Conservation (phyloP, 768 basidiomycete genomes). For the Exidia glandulosa region DNA sequence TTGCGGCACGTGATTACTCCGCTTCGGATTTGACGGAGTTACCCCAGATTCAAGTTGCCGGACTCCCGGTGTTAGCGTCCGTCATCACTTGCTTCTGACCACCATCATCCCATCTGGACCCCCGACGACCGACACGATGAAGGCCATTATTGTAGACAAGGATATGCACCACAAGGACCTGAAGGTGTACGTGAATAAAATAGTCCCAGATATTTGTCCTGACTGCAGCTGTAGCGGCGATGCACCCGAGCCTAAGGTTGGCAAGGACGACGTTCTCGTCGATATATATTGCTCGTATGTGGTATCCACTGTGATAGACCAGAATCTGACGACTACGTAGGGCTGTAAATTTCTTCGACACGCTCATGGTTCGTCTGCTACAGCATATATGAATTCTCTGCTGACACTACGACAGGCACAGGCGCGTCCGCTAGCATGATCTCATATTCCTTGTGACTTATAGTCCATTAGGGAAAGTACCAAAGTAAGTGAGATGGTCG, state of each 20-base stretch:
- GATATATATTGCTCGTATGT: conserved; percentile 54
- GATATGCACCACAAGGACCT: conserved; percentile 61
- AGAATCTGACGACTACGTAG: not conserved
- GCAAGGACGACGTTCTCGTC: conserved; percentile 49
- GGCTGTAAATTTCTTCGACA: conserved; percentile 65
- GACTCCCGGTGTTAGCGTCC: no score
- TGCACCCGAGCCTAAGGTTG: conserved; percentile 46
- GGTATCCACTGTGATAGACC: not conserved
- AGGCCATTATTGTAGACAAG: conserved; percentile 63
- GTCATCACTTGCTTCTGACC: no score
- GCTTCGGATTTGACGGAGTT: no score
- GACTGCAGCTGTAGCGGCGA: conserved; percentile 13
- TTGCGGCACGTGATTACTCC: no score
- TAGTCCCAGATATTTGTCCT: not conserved
- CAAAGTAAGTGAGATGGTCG: conserved; percentile 47
- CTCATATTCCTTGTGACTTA: not conserved
- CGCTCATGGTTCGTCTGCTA: conserved; percentile 3
- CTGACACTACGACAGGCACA: not conserved
- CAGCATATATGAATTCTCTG: conserved; percentile 28
- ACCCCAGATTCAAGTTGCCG: no score
- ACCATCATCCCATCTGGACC: no score
- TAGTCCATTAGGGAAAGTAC: conserved; percentile 72
- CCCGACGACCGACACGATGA: no score
- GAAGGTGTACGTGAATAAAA: conserved; percentile 24
- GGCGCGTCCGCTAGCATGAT: not conserved